Base-by-base conservation (phyloP, 768 basidiomycete genomes). In the Daedalea quercina region DNA sequence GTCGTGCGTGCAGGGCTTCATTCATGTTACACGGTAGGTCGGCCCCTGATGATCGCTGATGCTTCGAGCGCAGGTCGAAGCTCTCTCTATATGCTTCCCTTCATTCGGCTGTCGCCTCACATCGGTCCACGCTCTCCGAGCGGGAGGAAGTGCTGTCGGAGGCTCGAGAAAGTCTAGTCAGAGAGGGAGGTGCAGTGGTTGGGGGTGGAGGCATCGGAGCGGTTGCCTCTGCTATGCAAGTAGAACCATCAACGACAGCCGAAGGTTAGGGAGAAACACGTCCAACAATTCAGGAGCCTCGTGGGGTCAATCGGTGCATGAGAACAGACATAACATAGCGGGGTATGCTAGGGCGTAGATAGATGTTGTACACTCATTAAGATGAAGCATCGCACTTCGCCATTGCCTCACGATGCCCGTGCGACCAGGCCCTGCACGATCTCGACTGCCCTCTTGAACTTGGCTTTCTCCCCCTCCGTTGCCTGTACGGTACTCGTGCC, bases 401-500 rank as follows among this genome's bases (percentile, higher is more conserved):
- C 50, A 28, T 6, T 3, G 3, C 13, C 37, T 50, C 48, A 60
- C 24, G 59, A 54, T 33, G 54, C 56, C 53, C 53, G 57, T 6
- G 41, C 41, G 41, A 67, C 77, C 53, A 86, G 65, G 54, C 74
- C 63, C 35, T 81, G 68, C 17, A 90, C 76, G 47, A 90, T 87
- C 33, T 76, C 78, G 1, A 90, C 80, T 1, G 86, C 90, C 17
- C 82, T 67, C 65, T 73, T 76, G 64, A 91, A 92, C 66, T 80
- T 73, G n/a, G 51, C 69, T 69, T 82, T 87, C 51, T 91, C 69
- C 60, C 82, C 81, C 12, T 73, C 76, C 23, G 80, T 80, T 12
- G 82, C 69, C 54, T 78, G 64, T 13, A 76, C 74, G 1, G 57
- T 46, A 58, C 80, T 81, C 7, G 20, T 47, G 9, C 78, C 85